Evolutionary conservation across 345 rosid genomes (phyloP), one percentile per base, ranked within the genome.

Genomic region (Rhizophora mangle): DNA sequence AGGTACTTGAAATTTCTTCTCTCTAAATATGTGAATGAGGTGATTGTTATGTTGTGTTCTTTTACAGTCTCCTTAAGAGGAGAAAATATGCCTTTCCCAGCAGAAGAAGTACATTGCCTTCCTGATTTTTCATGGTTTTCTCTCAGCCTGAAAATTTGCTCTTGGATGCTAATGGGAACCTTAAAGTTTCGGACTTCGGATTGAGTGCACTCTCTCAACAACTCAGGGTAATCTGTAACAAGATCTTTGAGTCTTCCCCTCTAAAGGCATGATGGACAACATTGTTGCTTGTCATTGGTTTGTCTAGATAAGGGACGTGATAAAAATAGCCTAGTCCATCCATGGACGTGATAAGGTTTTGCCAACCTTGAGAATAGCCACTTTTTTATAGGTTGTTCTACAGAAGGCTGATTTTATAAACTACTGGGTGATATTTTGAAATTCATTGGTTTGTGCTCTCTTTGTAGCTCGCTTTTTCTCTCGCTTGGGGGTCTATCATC

Each of bases 171-270:
- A 65, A 69, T 76, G 98, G 96, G 56, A 89, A 87, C 84, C 98
- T 94, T 62, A 94, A 89, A 84, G 88, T 94, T 73, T 94, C 98
- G 27, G 98, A 94, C 79, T 94, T 94, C 82, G 98, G 98, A 76
- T 77, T 94, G 80, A 94, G 97, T 85, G 98, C 98, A 22, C 75
- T 94, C 77, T 94, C 98, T 49, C 90, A 86, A 64, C 97, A 94
- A 94, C 88, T 94, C 83, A 84, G 90, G 98, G 98, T 93, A 91
- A 81, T 54, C 11, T 61, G 54, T 68, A 32, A 53, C 62, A 31
- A 43, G 53, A 21, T 60, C 54, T 67, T 59, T 21, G 51, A 30
- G 0, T 72, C 20, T 16, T 59, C 29, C 16, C 9, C 64, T 18
- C 18, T 39, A 39, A 36, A 18, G 22, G 8, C 6, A 15, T 39